A percentile compares a stretch with the other conserved stretches of the same genome.
phyloP scores from a whole-genome alignment of 805 yeast genomes.

The Spencermartinsiella europaea region DNA sequence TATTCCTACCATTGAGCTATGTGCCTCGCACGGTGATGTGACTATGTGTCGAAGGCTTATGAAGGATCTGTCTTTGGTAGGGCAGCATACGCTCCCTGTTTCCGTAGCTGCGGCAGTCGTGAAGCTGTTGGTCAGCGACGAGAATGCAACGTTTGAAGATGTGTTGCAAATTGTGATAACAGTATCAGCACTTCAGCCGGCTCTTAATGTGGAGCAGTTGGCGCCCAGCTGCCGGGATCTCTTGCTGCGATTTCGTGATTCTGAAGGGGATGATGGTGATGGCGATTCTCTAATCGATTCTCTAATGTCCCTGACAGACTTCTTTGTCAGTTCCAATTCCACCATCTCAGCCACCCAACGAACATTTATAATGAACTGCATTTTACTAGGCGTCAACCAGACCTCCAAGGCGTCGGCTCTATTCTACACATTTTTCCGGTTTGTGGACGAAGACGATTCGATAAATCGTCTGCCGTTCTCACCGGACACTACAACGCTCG shows the following conservation, averaged over 20 bases:
- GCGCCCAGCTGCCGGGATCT: not conserved
- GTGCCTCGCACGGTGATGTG: not conserved
- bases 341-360: not conserved
- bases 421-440: not conserved
- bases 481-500: constrained; percentile 17
- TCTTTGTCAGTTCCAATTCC: not conserved
- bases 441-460: not conserved
- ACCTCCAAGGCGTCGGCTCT: not conserved
- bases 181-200: not conserved
- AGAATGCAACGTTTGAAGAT: not conserved
- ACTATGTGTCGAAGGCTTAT: not conserved
- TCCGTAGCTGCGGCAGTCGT: not conserved
- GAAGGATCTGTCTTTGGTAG: not conserved
- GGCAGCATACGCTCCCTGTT: not conserved
- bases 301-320: not conserved
- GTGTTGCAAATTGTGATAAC: not conserved
- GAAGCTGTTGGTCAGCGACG: not conserved
- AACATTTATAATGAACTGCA: not conserved
- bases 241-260: not conserved
- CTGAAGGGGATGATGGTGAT: not conserved
- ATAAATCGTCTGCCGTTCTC: no score
- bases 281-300: not conserved
- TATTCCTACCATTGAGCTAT: not conserved
- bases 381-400: not conserved
- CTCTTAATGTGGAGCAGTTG: not conserved